A percentile compares a stretch with the other conserved stretches of the same genome.
These are phyloP conservation scores for Cyclaneusma minus DNA, from an alignment of 2,329 filamentous ascomycete genomes.

Conservation along the genomic window DNA sequence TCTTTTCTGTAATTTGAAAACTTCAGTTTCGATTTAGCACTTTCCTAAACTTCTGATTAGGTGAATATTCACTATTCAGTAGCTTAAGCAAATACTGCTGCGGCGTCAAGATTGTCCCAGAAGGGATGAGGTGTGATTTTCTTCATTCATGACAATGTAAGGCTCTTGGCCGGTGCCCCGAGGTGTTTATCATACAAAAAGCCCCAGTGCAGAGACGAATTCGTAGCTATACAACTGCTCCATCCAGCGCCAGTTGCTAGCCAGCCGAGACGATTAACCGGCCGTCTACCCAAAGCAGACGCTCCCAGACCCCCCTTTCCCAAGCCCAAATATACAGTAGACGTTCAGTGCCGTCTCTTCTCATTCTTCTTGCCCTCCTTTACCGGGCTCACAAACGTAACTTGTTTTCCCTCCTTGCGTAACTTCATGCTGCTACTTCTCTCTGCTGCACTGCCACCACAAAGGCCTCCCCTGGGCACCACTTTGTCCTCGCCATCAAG, in stretches of 20 bases:
- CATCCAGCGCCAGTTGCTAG: slow-evolving; percentile 6
- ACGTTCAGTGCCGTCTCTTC: slow-evolving; percentile 2
- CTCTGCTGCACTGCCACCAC: slow-evolving; percentile 1
- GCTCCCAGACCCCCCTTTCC: not conserved
- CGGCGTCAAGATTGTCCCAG: no score
- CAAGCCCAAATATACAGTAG: slow-evolving; percentile 1
- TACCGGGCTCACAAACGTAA: slow-evolving; percentile 20
- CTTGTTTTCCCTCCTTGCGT: slow-evolving; percentile 19
- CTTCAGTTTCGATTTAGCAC: no score
- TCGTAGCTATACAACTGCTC: slow-evolving; percentile 8
- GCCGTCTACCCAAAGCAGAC: not conserved
- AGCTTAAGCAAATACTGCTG: no score
- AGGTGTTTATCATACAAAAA: slow-evolving; percentile 15
- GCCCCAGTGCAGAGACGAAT: slow-evolving; percentile 13
- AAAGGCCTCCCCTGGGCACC: slow-evolving; percentile 1
- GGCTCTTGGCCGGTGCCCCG: no score
- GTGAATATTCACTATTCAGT: no score
- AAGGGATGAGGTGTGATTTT: no score
- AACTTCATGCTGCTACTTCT: slow-evolving; percentile 6
- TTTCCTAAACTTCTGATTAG: no score
- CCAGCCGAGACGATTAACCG: slow-evolving; percentile 1
- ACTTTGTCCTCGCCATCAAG: slow-evolving; percentile 18
- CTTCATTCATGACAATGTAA: no score
- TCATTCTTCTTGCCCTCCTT: slow-evolving; percentile 9
- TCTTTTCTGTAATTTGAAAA: no score